Percentiles rank a stretch among this genome's conserved stretches.
Conservation (phyloP, 2,329 filamentous ascomycete species). For the Emergomyces orientalis region DNA sequence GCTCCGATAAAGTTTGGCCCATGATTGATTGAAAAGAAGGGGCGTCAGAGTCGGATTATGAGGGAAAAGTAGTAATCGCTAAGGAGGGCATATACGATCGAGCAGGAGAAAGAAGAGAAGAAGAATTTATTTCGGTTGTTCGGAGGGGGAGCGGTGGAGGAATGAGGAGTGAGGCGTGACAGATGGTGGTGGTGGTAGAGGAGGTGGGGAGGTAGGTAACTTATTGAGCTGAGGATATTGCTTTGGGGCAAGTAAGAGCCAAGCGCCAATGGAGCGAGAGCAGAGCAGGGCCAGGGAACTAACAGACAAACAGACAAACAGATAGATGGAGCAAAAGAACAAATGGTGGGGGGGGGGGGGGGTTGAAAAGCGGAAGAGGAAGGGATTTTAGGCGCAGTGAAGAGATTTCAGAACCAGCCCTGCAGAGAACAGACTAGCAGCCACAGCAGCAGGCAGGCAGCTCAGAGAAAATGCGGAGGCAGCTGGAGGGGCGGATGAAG, state of each 20-base stretch:
- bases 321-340: no score
- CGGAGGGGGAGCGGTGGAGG: conserved; percentile 9
- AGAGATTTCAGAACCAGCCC: neutral
- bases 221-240: neutral
- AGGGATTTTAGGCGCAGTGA: conserved; percentile 5
- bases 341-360: neutral
- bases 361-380: neutral
- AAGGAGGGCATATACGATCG: conserved; percentile 23
- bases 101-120: conserved; percentile 20
- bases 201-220: neutral
- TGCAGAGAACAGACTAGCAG: neutral
- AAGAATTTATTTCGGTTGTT: conserved; percentile 17
- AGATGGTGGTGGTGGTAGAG: neutral
- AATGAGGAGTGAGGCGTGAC: neutral
- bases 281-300: neutral
- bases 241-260: no score
- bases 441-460: neutral
- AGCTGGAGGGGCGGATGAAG: neutral
- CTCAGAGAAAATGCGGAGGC: neutral
- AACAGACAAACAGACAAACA: no score
- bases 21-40: conserved; percentile 45
- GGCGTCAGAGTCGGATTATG: conserved; percentile 17
- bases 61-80: conserved; percentile 18
- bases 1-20: conserved; percentile 99
- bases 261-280: no score